Evolutionary conservation across 441 rosid species (phyloP).

Genomic region (Flueggea neowawraea): DNA sequence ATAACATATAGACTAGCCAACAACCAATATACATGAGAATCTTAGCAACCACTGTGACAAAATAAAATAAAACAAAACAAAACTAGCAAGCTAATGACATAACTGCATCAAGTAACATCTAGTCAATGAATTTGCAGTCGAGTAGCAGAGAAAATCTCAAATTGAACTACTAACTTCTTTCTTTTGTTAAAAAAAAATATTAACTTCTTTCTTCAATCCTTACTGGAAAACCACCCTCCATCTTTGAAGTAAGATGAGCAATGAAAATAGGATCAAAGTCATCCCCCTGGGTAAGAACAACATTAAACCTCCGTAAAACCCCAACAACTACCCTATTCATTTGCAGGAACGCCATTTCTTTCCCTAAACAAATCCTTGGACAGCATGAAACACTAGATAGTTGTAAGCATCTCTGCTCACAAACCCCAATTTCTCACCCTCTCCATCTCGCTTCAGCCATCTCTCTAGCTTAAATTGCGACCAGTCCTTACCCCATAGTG

Average conservation of each 20-base stretch:
- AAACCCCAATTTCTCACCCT: conserved; percentile 25
- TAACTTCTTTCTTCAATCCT: conserved; percentile 23
- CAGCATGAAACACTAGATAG: conserved; percentile 58
- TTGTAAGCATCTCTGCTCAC: conserved; percentile 36
- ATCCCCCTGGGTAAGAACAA: conserved; percentile 29
- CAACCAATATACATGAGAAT: no score
- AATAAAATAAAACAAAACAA: no score
- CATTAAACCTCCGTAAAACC: conserved; percentile 32
- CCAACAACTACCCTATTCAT: conserved; percentile 52
- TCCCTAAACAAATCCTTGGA: conserved; percentile 59
- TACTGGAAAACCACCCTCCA: conserved; percentile 41
- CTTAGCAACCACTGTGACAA: no score
- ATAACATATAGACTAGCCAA: no score
- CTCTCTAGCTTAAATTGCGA: conserved; percentile 50
- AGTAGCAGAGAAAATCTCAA: no score
- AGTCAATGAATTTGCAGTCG: no score
- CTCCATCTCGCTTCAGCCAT: conserved; percentile 32
- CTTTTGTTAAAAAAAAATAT: no score
- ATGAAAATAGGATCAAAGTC: conserved; percentile 30
- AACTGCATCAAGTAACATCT: no score
- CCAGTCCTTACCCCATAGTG: conserved; percentile 52
- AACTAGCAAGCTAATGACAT: no score
- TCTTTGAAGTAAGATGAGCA: conserved; percentile 27
- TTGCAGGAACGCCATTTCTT: conserved; percentile 61
- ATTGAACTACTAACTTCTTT: no score